Percentiles rank a stretch among this genome's conserved stretches.
These are phyloP conservation scores for Batkoa obscura DNA, from an alignment of 371 early-diverging fungal genomes.

Conservation along the genomic window DNA sequence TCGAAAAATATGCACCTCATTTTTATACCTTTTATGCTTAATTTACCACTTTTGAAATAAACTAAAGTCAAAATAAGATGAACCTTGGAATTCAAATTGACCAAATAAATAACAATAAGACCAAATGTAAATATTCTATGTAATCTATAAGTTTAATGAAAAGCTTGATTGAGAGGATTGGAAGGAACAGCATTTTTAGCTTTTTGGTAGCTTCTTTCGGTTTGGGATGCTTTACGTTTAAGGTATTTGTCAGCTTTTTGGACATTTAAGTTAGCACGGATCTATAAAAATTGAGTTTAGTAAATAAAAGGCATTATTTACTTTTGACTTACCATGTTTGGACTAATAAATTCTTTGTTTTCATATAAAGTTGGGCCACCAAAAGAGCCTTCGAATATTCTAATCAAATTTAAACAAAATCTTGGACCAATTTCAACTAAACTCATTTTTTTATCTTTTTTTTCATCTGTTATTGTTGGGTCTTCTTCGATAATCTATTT, in stretches of 20 bases:
- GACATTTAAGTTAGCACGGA: slow-evolving; percentile 2
- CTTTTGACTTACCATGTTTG: slow-evolving; percentile 1
- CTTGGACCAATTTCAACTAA: slow-evolving; percentile 96
- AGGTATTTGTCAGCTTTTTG: slow-evolving; percentile 3
- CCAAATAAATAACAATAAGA: too few species aligned
- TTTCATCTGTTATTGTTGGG: slow-evolving; percentile 7
- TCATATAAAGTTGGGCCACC: slow-evolving; percentile 79
- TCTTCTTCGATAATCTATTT: slow-evolving; percentile 29
- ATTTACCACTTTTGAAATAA: too few species aligned
- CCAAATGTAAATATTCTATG: background rate
- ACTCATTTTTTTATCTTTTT: slow-evolving; percentile 23
- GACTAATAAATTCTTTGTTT: slow-evolving; percentile 43
- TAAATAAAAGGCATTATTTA: background rate
- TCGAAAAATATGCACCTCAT: too few species aligned
- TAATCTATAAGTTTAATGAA: background rate
- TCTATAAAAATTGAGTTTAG: background rate
- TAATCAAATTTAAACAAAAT: slow-evolving; percentile 76
- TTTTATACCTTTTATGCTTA: too few species aligned
- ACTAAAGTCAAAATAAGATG: too few species aligned
- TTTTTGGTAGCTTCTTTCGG: slow-evolving; percentile 1
- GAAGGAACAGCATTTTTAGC: slow-evolving; percentile 3
- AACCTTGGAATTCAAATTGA: too few species aligned
- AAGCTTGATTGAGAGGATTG: slow-evolving; percentile 4
- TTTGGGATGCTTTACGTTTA: slow-evolving; percentile 1
- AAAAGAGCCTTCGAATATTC: slow-evolving; percentile 88